A percentile compares a stretch with the other conserved stretches of the same genome.
These are phyloP conservation scores for Choanephora cucurbitarum DNA, from an alignment of 371 early-diverging fungal genomes.

Conservation along the genomic window DNA sequence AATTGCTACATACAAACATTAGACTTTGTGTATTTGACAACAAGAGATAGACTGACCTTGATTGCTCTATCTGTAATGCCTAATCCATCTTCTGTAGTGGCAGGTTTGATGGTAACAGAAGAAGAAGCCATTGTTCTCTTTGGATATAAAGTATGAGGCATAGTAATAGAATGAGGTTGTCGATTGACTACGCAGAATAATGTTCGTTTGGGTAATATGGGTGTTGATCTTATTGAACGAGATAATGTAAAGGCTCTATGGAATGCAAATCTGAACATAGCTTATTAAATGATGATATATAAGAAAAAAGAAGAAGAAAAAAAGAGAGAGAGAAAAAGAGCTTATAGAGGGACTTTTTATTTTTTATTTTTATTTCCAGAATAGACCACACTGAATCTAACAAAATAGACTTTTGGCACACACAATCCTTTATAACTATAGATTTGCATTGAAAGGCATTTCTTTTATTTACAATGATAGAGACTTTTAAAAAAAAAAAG, in stretches of 20 bases:
- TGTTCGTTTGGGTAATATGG: not conserved
- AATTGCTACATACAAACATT: slow-evolving; percentile 56
- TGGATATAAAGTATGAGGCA: not conserved
- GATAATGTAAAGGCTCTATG: slow-evolving; percentile 5
- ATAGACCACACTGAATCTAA: too few species aligned
- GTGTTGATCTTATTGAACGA: not conserved
- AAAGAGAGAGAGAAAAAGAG: not conserved
- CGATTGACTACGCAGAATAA: not conserved
- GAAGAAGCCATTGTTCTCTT: slow-evolving; percentile 9
- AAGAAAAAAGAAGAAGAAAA: not conserved
- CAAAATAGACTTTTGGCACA: too few species aligned
- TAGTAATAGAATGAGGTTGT: not conserved
- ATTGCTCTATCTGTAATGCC: slow-evolving; percentile 44
- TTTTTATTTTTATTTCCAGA: too few species aligned
- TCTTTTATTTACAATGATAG: not conserved
- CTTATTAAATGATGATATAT: not conserved
- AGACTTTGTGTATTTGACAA: too few species aligned
- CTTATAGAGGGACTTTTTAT: too few species aligned
- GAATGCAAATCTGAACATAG: slow-evolving; percentile 16
- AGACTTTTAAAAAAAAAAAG: slow-evolving; percentile 2
- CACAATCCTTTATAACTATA: too few species aligned
- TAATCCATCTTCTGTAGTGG: slow-evolving; percentile 34
- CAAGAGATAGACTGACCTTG: slow-evolving; percentile 37
- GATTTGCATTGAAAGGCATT: too few species aligned
- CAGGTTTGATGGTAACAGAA: slow-evolving; percentile 24